Percentiles rank a stretch among this genome's conserved stretches.
Conservation (phyloP, 441 rosid genomes). For the Gossypium laxum region DNA sequence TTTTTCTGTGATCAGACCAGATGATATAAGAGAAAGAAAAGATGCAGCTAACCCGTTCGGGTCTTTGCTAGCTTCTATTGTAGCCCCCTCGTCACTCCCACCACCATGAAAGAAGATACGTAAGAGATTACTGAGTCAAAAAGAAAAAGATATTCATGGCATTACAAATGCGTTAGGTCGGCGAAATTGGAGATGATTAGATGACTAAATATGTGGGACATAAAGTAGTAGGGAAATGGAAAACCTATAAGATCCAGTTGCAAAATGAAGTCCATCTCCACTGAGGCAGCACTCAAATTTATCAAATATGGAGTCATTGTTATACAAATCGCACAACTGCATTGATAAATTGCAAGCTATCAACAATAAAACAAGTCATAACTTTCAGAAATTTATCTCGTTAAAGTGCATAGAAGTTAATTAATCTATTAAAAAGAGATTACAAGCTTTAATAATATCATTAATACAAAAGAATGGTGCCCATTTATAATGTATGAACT, state of each 20-base stretch:
- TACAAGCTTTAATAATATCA: not conserved
- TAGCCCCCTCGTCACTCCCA: slow-evolving; percentile 40
- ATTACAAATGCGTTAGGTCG: slow-evolving; percentile 11
- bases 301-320: slow-evolving; percentile 57
- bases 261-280: slow-evolving; percentile 52
- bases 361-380: no score
- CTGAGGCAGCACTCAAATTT: slow-evolving; percentile 62
- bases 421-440: not conserved
- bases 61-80: slow-evolving; percentile 45
- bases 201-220: not conserved
- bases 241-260: slow-evolving; percentile 72
- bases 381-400: no score
- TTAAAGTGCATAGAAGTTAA: no score
- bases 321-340: slow-evolving; percentile 60
- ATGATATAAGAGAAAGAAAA: no score
- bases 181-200: slow-evolving; percentile 3
- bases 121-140: slow-evolving; percentile 37
- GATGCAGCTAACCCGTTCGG: slow-evolving; percentile 36
- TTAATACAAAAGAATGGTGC: not conserved
- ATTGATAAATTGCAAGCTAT: slow-evolving; percentile 12
- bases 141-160: slow-evolving; percentile 12
- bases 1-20: no score
- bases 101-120: slow-evolving; percentile 42
- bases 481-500: not conserved
- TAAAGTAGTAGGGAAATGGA: slow-evolving; percentile 22